These are phyloP conservation scores for Ceratobasidium theobromae DNA, from an alignment of 1,284 basidiomycete genomes.

Conservation along the genomic window DNA sequence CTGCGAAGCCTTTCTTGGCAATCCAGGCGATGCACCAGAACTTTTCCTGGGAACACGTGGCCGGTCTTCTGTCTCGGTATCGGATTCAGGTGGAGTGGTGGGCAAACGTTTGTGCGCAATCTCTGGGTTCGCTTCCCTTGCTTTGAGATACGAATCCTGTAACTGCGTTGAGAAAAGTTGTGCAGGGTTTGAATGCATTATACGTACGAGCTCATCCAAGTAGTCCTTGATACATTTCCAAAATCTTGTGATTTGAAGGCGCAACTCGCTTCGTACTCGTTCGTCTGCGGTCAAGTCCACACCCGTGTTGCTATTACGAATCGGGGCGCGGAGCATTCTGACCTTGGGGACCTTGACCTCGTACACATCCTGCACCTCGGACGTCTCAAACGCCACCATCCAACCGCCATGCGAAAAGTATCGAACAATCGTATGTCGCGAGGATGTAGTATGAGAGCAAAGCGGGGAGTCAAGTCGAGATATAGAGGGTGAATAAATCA, in stretches of 20 bases:
- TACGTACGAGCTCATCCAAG: slow-evolving; percentile 59
- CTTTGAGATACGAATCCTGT: slow-evolving; percentile 44
- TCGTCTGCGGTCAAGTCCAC: background rate
- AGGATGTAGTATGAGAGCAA: slow-evolving; percentile 57
- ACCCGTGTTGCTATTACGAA: background rate
- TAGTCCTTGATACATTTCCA: slow-evolving; percentile 63
- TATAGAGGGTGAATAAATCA: slow-evolving; percentile 59
- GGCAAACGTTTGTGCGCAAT: slow-evolving; percentile 34
- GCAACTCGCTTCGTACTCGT: slow-evolving; percentile 42
- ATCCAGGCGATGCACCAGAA: background rate
- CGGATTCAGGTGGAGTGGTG: slow-evolving; percentile 43
- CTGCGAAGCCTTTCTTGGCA: slow-evolving; percentile 14
- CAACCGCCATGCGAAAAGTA: slow-evolving; percentile 51
- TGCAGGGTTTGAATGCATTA: background rate
- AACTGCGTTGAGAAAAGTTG: background rate
- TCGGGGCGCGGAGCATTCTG: slow-evolving; percentile 19
- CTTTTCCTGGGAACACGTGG: slow-evolving; percentile 53
- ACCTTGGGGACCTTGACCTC: slow-evolving; percentile 56
- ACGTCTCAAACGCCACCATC: slow-evolving; percentile 52
- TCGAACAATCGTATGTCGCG: slow-evolving; percentile 50
- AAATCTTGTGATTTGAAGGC: slow-evolving; percentile 62
- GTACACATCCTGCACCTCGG: slow-evolving; percentile 56
- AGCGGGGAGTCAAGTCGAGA: slow-evolving; percentile 48
- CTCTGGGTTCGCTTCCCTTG: slow-evolving; percentile 40
- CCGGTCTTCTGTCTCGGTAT: slow-evolving; percentile 38